These are phyloP conservation scores for Linnemannia hyalina DNA, from an alignment of 192 early-diverging fungal genomes.

Conservation along the genomic window DNA sequence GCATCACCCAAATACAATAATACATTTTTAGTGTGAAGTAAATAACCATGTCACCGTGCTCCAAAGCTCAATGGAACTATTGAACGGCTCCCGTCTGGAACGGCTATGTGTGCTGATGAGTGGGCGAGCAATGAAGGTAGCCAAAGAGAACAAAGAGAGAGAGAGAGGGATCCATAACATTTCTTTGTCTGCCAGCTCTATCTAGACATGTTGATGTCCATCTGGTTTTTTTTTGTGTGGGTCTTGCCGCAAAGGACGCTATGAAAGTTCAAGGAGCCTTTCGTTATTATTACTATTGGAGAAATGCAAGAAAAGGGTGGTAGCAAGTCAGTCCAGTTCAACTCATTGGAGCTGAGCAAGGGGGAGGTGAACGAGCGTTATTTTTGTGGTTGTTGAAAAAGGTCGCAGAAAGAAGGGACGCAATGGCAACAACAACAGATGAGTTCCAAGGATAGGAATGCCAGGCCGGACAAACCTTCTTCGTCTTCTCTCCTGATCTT, in stretches of 20 bases:
- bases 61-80: background rate
- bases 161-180: background rate
- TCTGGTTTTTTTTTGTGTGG: background rate
- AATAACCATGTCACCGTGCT: background rate
- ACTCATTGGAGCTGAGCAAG: background rate
- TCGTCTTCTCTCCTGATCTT: background rate
- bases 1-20: background rate
- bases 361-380: background rate
- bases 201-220: background rate
- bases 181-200: background rate
- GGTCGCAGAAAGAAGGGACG: background rate
- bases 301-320: background rate
- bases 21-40: background rate
- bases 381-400: background rate
- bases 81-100: background rate
- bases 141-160: background rate
- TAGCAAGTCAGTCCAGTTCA: background rate
- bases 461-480: background rate
- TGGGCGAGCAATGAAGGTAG: background rate
- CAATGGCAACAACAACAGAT: background rate
- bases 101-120: background rate
- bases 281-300: background rate
- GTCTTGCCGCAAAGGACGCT: background rate
- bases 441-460: background rate
- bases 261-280: background rate